Conservation (phyloP, 306 rosid species). For the Trifolium subterraneum region DNA sequence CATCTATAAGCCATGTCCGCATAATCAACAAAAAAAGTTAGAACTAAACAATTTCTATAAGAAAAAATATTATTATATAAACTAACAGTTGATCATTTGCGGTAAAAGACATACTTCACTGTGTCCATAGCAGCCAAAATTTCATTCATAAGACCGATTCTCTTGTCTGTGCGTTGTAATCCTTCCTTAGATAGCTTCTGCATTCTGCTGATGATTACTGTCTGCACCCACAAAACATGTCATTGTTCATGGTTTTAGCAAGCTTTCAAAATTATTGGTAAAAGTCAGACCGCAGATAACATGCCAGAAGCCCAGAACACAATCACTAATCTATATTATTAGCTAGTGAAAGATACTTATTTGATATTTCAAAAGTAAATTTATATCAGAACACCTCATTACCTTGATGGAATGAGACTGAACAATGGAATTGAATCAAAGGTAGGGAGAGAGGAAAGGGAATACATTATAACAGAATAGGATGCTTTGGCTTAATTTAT, state of each 20-base stretch:
- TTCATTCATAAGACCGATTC: conserved; percentile 98
- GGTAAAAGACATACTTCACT: conserved; percentile 71
- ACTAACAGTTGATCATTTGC: conserved; percentile 5
- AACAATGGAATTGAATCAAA: conserved; percentile 22
- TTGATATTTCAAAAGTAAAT: conserved; percentile 21
- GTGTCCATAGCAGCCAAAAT: conserved; percentile 97
- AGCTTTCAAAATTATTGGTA: conserved; percentile 19
- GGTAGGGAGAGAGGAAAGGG: conserved; percentile 28
- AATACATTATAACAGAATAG: conserved; percentile 7
- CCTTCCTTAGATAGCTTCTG: conserved; percentile 87
- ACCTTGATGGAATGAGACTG: conserved; percentile 27
- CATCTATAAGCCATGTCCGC: conserved; percentile 65
- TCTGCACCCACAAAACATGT: conserved; percentile 61
- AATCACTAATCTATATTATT: conserved; percentile 17
- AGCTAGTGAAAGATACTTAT: conserved; percentile 19
- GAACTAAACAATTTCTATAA: conserved; percentile 20
- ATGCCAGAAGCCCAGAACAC: conserved; percentile 23
- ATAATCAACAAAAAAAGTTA: conserved; percentile 42
- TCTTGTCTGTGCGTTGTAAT: conserved; percentile 89
- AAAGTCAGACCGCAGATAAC: conserved; percentile 20
- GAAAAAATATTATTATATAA: conserved; percentile 1
- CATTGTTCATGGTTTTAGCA: conserved; percentile 32
- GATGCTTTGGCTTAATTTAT: conserved; percentile 29
- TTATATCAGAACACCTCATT: conserved; percentile 22
- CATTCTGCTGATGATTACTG: conserved; percentile 82